These are phyloP conservation scores for Hylodesmum podocarpum DNA, from an alignment of 306 rosid species.

Conservation along the genomic window DNA sequence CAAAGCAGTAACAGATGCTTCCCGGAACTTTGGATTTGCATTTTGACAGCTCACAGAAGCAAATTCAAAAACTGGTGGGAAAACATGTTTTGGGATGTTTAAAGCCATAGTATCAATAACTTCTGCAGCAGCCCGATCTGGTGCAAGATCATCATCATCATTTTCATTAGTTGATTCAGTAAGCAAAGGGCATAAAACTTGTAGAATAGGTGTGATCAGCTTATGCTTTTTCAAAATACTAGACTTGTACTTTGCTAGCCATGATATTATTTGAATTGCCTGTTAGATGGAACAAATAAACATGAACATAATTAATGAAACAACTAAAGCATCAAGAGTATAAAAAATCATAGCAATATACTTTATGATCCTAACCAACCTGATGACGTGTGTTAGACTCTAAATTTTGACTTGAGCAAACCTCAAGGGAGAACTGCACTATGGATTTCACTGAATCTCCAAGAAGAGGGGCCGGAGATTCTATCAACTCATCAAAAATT, in stretches of 20 bases:
- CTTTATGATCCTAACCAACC: slow-evolving; percentile 53
- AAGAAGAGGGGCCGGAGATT: slow-evolving; percentile 99
- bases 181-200: slow-evolving; percentile 91
- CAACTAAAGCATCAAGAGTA: slow-evolving; percentile 15
- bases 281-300: slow-evolving; percentile 42
- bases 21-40: slow-evolving; percentile 91
- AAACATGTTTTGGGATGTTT: slow-evolving; percentile 83
- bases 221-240: slow-evolving; percentile 84
- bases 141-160: slow-evolving; percentile 96
- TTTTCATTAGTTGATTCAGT: slow-evolving; percentile 79
- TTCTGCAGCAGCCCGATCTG: slow-evolving; percentile 98
- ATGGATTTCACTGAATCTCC: slow-evolving; percentile 95
- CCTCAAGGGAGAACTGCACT: slow-evolving; percentile 99
- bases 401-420: slow-evolving; percentile 88
- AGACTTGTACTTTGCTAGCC: slow-evolving; percentile 95
- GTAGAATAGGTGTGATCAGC: slow-evolving; percentile 82
- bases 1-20: slow-evolving; percentile 94
- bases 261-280: slow-evolving; percentile 94
- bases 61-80: slow-evolving; percentile 81
- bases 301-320: slow-evolving; percentile 23
- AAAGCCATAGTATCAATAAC: slow-evolving; percentile 97
- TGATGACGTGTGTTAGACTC: slow-evolving; percentile 97
- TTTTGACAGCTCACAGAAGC: slow-evolving; percentile 81
- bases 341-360: not conserved
- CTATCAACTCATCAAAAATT: slow-evolving; percentile 96